These are phyloP conservation scores for Epichloe coenophiala DNA, from an alignment of 2,329 filamentous ascomycete species.

Conservation along the genomic window DNA sequence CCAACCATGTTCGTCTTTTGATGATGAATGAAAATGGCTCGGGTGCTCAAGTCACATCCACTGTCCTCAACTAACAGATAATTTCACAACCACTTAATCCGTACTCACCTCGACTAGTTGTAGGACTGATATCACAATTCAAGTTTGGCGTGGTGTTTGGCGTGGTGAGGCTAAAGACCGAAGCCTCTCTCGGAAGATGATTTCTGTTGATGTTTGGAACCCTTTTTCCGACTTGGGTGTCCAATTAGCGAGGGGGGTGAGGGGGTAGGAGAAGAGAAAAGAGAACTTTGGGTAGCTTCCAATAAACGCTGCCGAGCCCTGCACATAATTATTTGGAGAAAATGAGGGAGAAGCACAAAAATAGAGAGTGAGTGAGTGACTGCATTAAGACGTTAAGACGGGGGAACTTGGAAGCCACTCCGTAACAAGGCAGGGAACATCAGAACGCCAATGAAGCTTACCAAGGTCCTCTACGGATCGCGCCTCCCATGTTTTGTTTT, in stretches of 20 bases:
- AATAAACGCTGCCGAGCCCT: neutral
- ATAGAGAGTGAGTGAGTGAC: neutral
- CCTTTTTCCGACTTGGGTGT: neutral
- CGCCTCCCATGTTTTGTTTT: neutral
- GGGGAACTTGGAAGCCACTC: neutral
- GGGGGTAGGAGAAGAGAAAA: neutral
- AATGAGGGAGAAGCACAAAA: neutral
- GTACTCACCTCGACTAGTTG: neutral
- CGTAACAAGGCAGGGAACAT: neutral
- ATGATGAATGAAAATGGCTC: neutral
- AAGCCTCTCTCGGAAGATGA: neutral
- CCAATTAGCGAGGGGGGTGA: neutral
- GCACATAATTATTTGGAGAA: neutral
- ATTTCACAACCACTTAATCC: neutral
- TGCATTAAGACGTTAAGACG: neutral
- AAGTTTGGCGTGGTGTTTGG: no score
- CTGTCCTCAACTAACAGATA: neutral
- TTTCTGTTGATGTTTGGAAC: neutral
- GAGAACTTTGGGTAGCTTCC: neutral
- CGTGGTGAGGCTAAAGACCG: neutral
- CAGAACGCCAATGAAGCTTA: constrained; percentile 4
- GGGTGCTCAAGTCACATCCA: neutral
- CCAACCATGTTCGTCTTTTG: neutral
- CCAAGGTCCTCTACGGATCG: neutral
- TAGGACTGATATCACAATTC: neutral